Evolutionary conservation across 352 stramenopile genomes (phyloP).

Genomic region (Achlya hypogyna): DNA sequence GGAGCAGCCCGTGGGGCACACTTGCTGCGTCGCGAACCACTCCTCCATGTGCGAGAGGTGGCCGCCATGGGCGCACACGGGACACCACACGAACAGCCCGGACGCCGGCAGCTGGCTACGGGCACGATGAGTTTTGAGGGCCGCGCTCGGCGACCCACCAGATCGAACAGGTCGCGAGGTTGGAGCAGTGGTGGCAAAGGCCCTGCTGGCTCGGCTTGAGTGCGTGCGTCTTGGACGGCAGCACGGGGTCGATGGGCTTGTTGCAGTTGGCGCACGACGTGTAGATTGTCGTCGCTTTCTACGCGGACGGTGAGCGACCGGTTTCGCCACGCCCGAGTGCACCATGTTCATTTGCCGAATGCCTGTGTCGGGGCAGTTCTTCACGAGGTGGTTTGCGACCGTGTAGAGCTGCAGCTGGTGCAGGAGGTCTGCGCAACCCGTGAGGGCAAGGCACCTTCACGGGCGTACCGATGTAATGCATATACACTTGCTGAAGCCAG

Average conservation of each 20-base stretch:
- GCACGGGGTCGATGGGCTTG: constrained; percentile 26
- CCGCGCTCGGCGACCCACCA: constrained; percentile 39
- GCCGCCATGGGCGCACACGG: constrained; percentile 84
- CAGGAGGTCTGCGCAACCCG: constrained; percentile 38
- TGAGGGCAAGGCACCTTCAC: not conserved
- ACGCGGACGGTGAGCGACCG: constrained; percentile 5
- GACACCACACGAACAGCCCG: constrained; percentile 86
- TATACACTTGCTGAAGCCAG: constrained; percentile 85
- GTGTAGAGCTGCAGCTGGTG: constrained; percentile 84
- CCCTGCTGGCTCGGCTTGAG: not conserved
- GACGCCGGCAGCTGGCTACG: constrained; percentile 73
- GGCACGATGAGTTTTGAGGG: constrained; percentile 17
- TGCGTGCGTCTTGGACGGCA: not conserved
- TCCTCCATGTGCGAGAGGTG: constrained; percentile 77
- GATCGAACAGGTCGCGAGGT: constrained; percentile 73
- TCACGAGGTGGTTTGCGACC: constrained; percentile 78
- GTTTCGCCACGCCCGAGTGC: not conserved
- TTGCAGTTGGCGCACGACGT: constrained; percentile 52
- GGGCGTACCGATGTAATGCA: constrained; percentile 65
- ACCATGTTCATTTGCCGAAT: constrained; percentile 90
- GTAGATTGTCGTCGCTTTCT: constrained; percentile 76
- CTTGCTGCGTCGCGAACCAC: constrained; percentile 61
- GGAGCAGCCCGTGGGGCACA: constrained; percentile 69
- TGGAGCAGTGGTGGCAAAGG: constrained; percentile 23
- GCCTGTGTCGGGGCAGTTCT: constrained; percentile 67